Evolutionary conservation across 148 eudicot species (phyloP).

Genomic region (Persicaria tinctoria): DNA sequence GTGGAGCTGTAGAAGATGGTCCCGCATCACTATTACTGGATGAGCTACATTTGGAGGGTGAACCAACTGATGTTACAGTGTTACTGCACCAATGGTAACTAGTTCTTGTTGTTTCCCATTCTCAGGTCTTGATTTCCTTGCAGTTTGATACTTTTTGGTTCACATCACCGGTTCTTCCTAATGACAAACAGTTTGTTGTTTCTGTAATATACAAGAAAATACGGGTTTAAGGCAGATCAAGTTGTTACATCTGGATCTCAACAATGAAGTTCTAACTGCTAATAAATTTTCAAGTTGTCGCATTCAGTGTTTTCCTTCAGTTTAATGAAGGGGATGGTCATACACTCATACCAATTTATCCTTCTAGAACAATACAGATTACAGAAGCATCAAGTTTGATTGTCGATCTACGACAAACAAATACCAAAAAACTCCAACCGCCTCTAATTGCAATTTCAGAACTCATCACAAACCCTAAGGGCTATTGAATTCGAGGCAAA

Average conservation of each 20-base stretch:
- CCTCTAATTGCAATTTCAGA: too few species aligned
- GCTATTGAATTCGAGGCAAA: too few species aligned
- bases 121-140: constrained; percentile 33
- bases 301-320: background rate
- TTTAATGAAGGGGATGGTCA: background rate
- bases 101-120: constrained; percentile 33
- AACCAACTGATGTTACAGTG: constrained; percentile 16
- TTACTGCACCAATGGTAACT: constrained; percentile 27
- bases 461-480: too few species aligned
- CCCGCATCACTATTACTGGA: constrained; percentile 16
- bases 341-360: background rate
- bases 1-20: too few species aligned
- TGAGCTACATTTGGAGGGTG: constrained; percentile 19
- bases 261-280: background rate
- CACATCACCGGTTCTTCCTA: constrained; percentile 42
- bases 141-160: constrained; percentile 22
- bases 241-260: background rate
- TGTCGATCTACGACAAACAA: too few species aligned
- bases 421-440: too few species aligned
- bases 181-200: constrained; percentile 44
- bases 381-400: background rate
- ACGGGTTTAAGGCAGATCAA: background rate
- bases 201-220: constrained; percentile 33
- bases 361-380: too few species aligned
- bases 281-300: background rate